These are phyloP conservation scores for Kurtzmaniella quercitrusa DNA, from an alignment of 1,139 yeast genomes.

Conservation along the genomic window DNA sequence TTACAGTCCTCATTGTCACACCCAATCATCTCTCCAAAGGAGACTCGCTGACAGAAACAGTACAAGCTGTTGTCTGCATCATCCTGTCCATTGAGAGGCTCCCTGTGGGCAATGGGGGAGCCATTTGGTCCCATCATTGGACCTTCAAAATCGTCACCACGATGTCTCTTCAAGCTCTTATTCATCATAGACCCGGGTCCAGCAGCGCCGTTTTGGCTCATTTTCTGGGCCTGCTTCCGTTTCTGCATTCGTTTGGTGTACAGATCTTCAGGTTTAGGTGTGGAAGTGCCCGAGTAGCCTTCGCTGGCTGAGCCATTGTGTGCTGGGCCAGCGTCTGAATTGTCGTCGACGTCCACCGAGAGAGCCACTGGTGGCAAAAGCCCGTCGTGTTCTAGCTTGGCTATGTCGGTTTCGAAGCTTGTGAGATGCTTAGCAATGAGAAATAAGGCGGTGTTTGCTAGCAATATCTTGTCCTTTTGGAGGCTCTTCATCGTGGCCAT, in stretches of 20 bases:
- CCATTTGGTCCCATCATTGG: conserved; percentile 1
- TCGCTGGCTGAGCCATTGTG: conserved; percentile 18
- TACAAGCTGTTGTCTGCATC: conserved; percentile 65
- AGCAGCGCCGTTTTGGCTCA: not conserved
- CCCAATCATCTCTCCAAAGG: conserved; percentile 90
- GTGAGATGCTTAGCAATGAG: conserved; percentile 69
- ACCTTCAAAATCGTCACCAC: conserved; percentile 15
- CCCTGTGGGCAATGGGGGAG: conserved; percentile 4
- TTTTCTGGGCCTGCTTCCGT: conserved; percentile 13
- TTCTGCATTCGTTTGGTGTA: conserved; percentile 18
- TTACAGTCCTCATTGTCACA: conserved; percentile 82
- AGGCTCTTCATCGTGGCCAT: conserved; percentile 54
- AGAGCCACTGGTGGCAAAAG: conserved; percentile 55
- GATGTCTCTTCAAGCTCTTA: conserved; percentile 3
- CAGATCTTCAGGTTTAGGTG: conserved; percentile 24
- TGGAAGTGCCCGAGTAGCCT: conserved; percentile 26
- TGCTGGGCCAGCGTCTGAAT: conserved; percentile 6
- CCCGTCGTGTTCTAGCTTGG: conserved; percentile 75
- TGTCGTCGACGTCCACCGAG: conserved; percentile 15
- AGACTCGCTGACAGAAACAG: conserved; percentile 80
- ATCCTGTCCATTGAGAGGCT: conserved; percentile 24
- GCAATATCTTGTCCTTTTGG: conserved; percentile 72
- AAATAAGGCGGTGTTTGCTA: conserved; percentile 82
- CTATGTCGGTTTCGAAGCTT: conserved; percentile 71
- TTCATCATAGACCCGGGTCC: not conserved